Base-by-base conservation (phyloP, 345 rosid genomes). In the Populus alba region DNA sequence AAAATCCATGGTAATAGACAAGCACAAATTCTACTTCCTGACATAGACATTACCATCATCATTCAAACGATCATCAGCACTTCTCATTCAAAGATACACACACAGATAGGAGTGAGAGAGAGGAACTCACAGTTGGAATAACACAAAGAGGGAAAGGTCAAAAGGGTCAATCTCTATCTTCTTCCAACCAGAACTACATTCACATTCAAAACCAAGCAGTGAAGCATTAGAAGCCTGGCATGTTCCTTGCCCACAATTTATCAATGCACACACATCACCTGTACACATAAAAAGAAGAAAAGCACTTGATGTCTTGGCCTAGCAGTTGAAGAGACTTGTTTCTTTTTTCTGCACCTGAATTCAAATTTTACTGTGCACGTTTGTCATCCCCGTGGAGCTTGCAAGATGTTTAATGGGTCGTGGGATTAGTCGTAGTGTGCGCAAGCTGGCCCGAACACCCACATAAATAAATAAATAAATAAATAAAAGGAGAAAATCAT, bases 151-250 rank as follows among this genome's bases (percentile, higher is more conserved):
- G 91, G 83, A 65, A 67, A 82, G 66, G 62, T 31, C 3, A 87
- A 20, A n/a, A n/a, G 72, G 82, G 72, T 80, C 84, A 61, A 80
- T 78, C 83, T 85, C 82, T 6, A 82, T 61, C 85, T 79, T 87
- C 70, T 39, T 79, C 93, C 91, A 90, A 55, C 90, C 90, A 53
- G 86, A 47, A 41, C 70, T 5, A 73, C 93, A 90, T 25, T 65
- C 53, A 78, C 91, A 88, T 0, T 86, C 86, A 76, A 83, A 83
- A 17, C 85, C 84, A 10, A 29, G 66, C 22, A 31, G 0, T 12
- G 81, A 45, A 29, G 45, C 9, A 75, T 38, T 76, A 1, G 74
- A 47, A 43, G 66, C 29, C 55, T 66, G 69, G 68, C 91, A 88
- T 41, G 65, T 73, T 76, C 90, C 91, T 77, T 81, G 70, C 62